Conservation (phyloP, 2,329 filamentous ascomycete species). For the Talaromyces marneffei region DNA sequence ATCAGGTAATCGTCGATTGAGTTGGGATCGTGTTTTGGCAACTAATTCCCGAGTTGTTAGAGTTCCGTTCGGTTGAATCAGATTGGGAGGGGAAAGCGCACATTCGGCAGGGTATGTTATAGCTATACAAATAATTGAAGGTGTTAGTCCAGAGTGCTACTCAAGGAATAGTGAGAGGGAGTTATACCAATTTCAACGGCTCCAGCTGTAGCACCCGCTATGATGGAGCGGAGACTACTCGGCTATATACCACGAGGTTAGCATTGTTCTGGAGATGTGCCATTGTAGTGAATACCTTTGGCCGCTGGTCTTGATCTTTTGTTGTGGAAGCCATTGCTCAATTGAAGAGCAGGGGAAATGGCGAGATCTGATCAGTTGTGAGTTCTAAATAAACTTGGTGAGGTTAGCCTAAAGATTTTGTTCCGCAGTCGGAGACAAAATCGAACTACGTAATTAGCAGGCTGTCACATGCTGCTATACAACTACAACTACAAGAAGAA, state of each 20-base stretch:
- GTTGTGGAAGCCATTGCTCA: slow-evolving; percentile 26
- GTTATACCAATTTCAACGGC: slow-evolving; percentile 81
- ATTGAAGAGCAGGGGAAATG: slow-evolving; percentile 8
- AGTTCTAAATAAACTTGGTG: neutral
- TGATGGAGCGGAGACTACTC: slow-evolving; percentile 78
- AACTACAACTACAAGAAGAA: neutral
- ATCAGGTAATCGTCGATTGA: slow-evolving; percentile 76
- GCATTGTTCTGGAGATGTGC: neutral
- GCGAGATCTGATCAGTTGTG: neutral
- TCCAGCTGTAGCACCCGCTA: slow-evolving; percentile 89
- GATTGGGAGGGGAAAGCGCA: slow-evolving; percentile 39
- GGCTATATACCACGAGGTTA: slow-evolving; percentile 45
- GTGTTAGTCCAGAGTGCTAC: slow-evolving; percentile 18
- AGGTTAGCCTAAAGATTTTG: slow-evolving; percentile 2
- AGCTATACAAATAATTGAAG: slow-evolving; percentile 41
- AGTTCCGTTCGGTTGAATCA: neutral
- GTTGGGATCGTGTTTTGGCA: slow-evolving; percentile 89
- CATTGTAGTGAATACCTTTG: slow-evolving; percentile 27
- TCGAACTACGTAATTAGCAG: neutral
- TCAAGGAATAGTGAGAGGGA: slow-evolving; percentile 1
- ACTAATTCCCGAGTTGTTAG: slow-evolving; percentile 45
- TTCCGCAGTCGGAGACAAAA: slow-evolving; percentile 2
- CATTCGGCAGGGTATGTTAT: slow-evolving; percentile 95
- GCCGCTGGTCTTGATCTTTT: slow-evolving; percentile 31
- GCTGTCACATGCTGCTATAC: neutral